Conservation (phyloP, 208 protist genomes). For the Trypanosoma brucei region DNA sequence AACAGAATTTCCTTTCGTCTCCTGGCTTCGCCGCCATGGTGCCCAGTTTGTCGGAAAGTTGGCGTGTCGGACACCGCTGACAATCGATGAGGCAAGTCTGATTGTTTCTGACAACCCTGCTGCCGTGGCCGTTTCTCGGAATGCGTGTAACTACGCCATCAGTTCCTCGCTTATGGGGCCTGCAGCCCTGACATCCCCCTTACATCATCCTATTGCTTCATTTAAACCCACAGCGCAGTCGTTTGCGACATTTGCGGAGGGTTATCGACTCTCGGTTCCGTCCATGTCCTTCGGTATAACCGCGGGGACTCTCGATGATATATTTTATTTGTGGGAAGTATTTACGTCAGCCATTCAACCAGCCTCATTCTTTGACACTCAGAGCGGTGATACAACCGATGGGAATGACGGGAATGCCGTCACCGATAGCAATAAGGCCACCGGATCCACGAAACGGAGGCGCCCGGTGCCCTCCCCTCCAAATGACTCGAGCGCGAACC, state of each 20-base stretch:
- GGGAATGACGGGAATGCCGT: slow-evolving; percentile 4
- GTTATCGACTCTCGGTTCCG: slow-evolving; percentile 51
- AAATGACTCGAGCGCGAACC: not conserved
- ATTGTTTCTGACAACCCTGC: slow-evolving; percentile 50
- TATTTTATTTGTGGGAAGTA: slow-evolving; percentile 81
- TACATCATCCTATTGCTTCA: slow-evolving; percentile 64
- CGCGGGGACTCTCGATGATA: slow-evolving; percentile 67
- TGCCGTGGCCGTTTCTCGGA: slow-evolving; percentile 38
- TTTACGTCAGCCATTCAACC: slow-evolving; percentile 78
- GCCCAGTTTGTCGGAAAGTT: slow-evolving; percentile 79
- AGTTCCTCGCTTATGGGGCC: slow-evolving; percentile 67
- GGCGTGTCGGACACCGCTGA: slow-evolving; percentile 56
- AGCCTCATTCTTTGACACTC: slow-evolving; percentile 32
- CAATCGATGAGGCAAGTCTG: slow-evolving; percentile 56
- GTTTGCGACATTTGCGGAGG: slow-evolving; percentile 77
- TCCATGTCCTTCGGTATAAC: slow-evolving; percentile 80
- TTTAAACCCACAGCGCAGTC: slow-evolving; percentile 88
- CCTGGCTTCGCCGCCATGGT: slow-evolving; percentile 73
- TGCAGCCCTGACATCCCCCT: slow-evolving; percentile 48
- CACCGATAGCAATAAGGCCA: not conserved
- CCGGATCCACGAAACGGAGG: not conserved
- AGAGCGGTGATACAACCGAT: not conserved
- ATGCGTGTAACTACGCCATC: slow-evolving; percentile 77
- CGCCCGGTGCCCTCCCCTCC: not conserved
- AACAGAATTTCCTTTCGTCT: slow-evolving; percentile 72